Base-by-base conservation (phyloP, 352 stramenopile species). In the Pythium sp. region DNA sequence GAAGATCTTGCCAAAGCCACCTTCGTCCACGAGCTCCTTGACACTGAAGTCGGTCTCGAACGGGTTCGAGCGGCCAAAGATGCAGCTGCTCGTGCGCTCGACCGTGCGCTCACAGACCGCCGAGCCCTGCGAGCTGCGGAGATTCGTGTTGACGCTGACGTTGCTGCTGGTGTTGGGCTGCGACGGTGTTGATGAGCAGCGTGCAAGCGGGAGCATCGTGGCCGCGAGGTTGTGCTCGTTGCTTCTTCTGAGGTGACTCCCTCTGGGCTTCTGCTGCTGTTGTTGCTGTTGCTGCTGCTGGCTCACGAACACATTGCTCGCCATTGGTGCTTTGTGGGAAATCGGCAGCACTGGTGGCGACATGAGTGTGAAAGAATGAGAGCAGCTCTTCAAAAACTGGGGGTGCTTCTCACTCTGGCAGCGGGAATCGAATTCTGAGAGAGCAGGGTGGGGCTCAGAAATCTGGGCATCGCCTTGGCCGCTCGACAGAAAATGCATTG, bases 1-100 rank as follows among this genome's bases (percentile, higher is more conserved):
- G 76, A 77, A 92, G 38, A 94, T 84, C 58, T 89, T 89, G 2
- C 86, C 86, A 46, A 92, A 94, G 8, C 86, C 86, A 24, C 86
- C 86, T 72, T 93, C 73, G 18, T 76, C 86, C 14, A 93, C 75
- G 26, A 94, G 58, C 59, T 92, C 69, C n/a, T 84, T 80, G 8
- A 90, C 81, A 26, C 63, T 68, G 46, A 94, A 94, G 57, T 93
- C 84, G 1, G 84, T 94, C 41, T 94, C 84, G 64, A 94, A 94
- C n/a, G 82, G 81, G 26, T 90, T 90, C 14, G 81, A 78, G 1
- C 84, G 81, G 5, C 81, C 84, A 58, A 92, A 94, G 9, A 90
- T 60, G 5, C 76, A 78, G 58, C 67, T 74, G 53, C 70, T 68
- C 7, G 67, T 71, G 1, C 72, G 67, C 47, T 84, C 77, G 26